phyloP scores from a whole-genome alignment of 805 yeast species.

The Ogataea angusta region DNA sequence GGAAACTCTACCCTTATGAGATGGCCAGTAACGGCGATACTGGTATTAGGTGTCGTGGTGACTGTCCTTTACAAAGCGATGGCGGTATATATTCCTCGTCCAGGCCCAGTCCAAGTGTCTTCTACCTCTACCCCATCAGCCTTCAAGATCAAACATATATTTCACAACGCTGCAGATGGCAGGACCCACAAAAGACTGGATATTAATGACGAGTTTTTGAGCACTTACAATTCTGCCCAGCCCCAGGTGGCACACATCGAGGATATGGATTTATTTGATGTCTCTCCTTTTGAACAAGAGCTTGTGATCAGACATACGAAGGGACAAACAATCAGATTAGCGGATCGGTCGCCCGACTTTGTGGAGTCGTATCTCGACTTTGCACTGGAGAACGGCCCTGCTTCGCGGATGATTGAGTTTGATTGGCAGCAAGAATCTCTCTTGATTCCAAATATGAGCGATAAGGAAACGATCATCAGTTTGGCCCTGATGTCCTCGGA shows the following conservation, averaged over 20 bases:
- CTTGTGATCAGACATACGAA: slow-evolving; percentile 16
- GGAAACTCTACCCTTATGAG: background rate
- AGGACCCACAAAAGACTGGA: slow-evolving; percentile 41
- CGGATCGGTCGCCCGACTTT: slow-evolving; percentile 52
- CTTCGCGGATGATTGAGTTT: slow-evolving; percentile 37
- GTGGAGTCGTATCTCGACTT: slow-evolving; percentile 63
- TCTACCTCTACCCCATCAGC: background rate
- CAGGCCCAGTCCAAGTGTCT: background rate
- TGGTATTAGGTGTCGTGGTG: background rate
- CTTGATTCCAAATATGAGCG: slow-evolving; percentile 69
- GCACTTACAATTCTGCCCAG: slow-evolving; percentile 1
- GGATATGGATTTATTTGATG: slow-evolving; percentile 4
- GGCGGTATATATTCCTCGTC: background rate
- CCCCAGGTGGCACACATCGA: background rate
- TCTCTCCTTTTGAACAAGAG: slow-evolving; percentile 22
- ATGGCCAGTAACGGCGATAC: background rate
- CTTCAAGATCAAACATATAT: slow-evolving; percentile 52
- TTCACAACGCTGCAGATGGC: slow-evolving; percentile 56
- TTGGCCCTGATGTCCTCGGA: slow-evolving; percentile 85
- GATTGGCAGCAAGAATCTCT: slow-evolving; percentile 63
- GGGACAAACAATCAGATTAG: slow-evolving; percentile 35
- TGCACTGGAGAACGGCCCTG: slow-evolving; percentile 41
- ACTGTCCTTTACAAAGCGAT: background rate
- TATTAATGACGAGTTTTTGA: slow-evolving; percentile 13
- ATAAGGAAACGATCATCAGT: slow-evolving; percentile 66